Percentiles rank a stretch among this genome's conserved stretches.
phyloP scores from a whole-genome alignment of 371 early-diverging fungal species.

The Nosema muscidifuracis region DNA sequence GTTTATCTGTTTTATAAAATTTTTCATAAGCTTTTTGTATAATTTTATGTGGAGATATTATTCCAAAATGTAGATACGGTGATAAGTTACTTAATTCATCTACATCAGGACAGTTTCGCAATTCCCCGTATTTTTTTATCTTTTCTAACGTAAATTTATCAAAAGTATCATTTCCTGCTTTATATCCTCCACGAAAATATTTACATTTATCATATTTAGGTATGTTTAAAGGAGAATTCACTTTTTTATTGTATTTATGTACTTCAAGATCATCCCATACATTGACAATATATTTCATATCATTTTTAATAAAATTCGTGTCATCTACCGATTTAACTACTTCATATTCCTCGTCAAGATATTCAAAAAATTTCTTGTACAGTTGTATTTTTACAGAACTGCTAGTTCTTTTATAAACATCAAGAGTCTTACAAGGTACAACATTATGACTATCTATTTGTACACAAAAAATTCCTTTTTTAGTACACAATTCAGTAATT shows the following conservation, averaged over 20 bases:
- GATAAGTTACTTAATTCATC: conserved; percentile 23
- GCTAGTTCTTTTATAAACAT: conserved; percentile 15
- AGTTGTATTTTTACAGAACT: conserved; percentile 28
- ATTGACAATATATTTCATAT: not conserved
- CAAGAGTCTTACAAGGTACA: conserved; percentile 27
- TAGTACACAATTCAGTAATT: conserved; percentile 10
- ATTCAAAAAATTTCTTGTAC: conserved; percentile 16
- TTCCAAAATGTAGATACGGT: conserved; percentile 40
- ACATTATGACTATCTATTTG: conserved; percentile 37
- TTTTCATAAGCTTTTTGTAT: conserved; percentile 9
- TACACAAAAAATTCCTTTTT: not conserved
- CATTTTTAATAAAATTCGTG: not conserved
- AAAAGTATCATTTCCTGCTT: conserved; percentile 25
- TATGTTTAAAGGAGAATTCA: not conserved
- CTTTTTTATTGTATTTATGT: conserved; percentile 2
- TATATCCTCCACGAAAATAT: conserved; percentile 16
- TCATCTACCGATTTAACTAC: not conserved
- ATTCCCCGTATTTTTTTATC: conserved; percentile 7
- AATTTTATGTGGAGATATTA: conserved; percentile 25
- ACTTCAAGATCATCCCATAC: not conserved
- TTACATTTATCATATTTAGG: not conserved
- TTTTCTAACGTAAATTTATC: conserved; percentile 23
- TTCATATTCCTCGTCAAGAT: not conserved
- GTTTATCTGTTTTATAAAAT: conserved; percentile 6
- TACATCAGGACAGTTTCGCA: conserved; percentile 27